A percentile compares a stretch with the other conserved stretches of the same genome.
phyloP scores from a whole-genome alignment of 768 basidiomycete species.

The Lentinula sp. region DNA sequence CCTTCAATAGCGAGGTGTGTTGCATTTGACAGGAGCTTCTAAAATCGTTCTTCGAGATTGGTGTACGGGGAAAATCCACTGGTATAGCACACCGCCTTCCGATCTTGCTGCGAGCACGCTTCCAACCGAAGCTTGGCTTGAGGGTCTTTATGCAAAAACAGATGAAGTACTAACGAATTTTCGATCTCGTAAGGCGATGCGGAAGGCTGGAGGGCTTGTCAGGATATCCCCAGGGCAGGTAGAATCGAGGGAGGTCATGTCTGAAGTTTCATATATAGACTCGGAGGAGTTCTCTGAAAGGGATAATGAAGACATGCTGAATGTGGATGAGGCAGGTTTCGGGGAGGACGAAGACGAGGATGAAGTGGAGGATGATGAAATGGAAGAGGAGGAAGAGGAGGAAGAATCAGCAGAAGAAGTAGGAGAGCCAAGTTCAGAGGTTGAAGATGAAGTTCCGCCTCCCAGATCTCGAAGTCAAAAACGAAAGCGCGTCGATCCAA shows the following conservation, averaged over 20 bases:
- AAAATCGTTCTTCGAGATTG: constrained; percentile 82
- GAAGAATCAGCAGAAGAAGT: constrained; percentile 37
- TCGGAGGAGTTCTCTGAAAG: constrained; percentile 32
- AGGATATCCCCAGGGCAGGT: constrained; percentile 29
- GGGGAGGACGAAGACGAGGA: constrained; percentile 27
- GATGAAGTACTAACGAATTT: constrained; percentile 41
- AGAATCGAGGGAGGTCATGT: constrained; percentile 22
- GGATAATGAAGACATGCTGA: constrained; percentile 26
- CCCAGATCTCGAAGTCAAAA: constrained; percentile 36
- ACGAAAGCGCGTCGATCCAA: constrained; percentile 32
- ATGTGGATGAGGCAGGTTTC: constrained; percentile 27
- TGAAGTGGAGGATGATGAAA: constrained; percentile 30
- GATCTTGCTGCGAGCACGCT: constrained; percentile 10
- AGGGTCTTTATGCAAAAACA: constrained; percentile 39
- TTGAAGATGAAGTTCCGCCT: constrained; percentile 26
- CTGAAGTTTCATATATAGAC: constrained; percentile 37
- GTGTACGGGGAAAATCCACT: constrained; percentile 65
- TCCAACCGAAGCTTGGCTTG: constrained; percentile 9
- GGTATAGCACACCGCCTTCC: constrained; percentile 57
- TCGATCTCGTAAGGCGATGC: constrained; percentile 59
- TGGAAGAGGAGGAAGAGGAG: constrained; percentile 26
- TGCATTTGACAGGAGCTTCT: constrained; percentile 70
- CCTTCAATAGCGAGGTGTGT: constrained; percentile 52
- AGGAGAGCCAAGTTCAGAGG: constrained; percentile 25
- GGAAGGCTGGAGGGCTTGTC: constrained; percentile 56